phyloP scores from a whole-genome alignment of 2,329 filamentous ascomycete species.

The Chrysosporium queenslandicum region DNA sequence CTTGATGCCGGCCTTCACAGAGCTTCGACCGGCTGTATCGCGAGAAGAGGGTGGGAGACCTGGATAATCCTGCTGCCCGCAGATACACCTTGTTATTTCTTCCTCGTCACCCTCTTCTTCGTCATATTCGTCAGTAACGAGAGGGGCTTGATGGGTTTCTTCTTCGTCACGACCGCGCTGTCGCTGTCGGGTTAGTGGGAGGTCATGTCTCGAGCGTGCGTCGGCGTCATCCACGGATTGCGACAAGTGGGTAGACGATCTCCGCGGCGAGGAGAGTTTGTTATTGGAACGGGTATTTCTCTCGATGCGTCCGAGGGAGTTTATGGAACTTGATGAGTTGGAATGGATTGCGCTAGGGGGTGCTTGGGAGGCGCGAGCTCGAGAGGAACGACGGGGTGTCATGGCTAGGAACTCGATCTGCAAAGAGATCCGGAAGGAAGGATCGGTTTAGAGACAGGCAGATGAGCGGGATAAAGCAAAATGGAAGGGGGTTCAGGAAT shows the following conservation, averaged over 20 bases:
- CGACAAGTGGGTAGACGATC: conserved; percentile 55
- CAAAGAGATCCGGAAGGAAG: not conserved
- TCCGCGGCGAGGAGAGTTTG: conserved; percentile 62
- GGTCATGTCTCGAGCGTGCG: conserved; percentile 45
- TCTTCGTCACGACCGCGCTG: conserved; percentile 63
- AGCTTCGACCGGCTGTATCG: conserved; percentile 45
- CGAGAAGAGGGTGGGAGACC: conserved; percentile 58
- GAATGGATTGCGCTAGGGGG: conserved; percentile 60
- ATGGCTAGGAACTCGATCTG: conserved; percentile 30
- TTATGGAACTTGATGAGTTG: conserved; percentile 62
- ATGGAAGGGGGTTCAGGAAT: conserved; percentile 17
- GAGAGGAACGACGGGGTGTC: conserved; percentile 79
- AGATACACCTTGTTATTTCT: conserved; percentile 91
- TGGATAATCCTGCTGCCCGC: conserved; percentile 88
- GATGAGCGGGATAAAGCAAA: not conserved
- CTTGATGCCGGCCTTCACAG: conserved; percentile 48
- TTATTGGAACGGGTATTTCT: conserved; percentile 61
- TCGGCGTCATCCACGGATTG: conserved; percentile 48
- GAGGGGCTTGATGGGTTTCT: conserved; percentile 45
- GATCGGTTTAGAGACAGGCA: not conserved
- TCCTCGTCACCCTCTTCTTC: conserved; percentile 69
- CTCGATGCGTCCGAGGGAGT: conserved; percentile 63
- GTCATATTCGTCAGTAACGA: conserved; percentile 30
- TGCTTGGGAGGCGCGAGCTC: conserved; percentile 62
- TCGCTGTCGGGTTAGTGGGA: conserved; percentile 62